phyloP scores from a whole-genome alignment of 2,329 filamentous ascomycete genomes.

The Aspergillus quadricinctus region DNA sequence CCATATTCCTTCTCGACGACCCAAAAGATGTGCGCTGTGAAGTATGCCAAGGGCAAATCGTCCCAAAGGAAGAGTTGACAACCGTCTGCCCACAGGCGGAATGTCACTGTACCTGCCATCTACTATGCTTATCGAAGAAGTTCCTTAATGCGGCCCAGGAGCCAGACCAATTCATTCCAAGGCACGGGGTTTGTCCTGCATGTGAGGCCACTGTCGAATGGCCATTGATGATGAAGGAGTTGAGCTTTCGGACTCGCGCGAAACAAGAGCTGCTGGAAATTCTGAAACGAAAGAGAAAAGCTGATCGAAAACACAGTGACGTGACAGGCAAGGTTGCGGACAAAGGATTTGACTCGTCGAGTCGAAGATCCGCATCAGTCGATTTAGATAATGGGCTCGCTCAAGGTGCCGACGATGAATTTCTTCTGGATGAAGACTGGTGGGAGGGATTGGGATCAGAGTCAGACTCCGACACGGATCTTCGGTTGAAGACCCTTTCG shows the following conservation, averaged over 20 bases:
- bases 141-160: constrained; percentile 46
- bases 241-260: constrained; percentile 69
- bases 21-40: constrained; percentile 40
- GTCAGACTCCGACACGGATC: constrained; percentile 21
- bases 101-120: constrained; percentile 51
- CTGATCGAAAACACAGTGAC: constrained; percentile 22
- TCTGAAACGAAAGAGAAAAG: constrained; percentile 56
- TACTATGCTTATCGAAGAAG: constrained; percentile 51
- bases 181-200: constrained; percentile 64
- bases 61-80: constrained; percentile 37
- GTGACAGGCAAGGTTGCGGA: not conserved
- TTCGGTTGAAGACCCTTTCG: constrained; percentile 6
- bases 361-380: constrained; percentile 1
- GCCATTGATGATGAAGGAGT: constrained; percentile 75
- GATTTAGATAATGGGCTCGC: constrained; percentile 14
- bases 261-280: constrained; percentile 61
- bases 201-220: constrained; percentile 64
- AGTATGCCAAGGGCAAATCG: constrained; percentile 45
- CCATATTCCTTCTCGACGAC: constrained; percentile 39
- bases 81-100: constrained; percentile 49
- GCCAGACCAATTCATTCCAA: constrained; percentile 56
- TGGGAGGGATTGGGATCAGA: constrained; percentile 23
- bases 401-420: constrained; percentile 19
- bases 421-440: constrained; percentile 32
- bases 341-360: constrained; percentile 3